Evolutionary conservation across 1,284 basidiomycete species (phyloP), one percentile per base, ranked within the genome.

Genomic region (Taiwanofungus camphoratus): DNA sequence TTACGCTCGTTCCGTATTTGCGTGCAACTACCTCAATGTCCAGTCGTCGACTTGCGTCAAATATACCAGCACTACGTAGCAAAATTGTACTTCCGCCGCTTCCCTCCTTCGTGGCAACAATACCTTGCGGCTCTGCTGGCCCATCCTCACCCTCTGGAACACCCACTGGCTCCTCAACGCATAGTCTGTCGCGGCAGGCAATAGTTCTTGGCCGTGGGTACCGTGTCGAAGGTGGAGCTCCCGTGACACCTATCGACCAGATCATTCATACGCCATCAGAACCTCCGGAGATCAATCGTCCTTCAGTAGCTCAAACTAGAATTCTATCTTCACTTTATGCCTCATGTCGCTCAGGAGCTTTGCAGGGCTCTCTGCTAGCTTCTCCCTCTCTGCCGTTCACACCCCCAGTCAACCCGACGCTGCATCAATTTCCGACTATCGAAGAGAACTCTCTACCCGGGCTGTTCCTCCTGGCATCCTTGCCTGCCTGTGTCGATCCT

Each of bases 181-280:
- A n/a, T n/a, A n/a, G n/a, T n/a, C n/a, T n/a, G n/a, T n/a, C n/a
- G n/a, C 7, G 32, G 32, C 15, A 15, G n/a, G 8, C 3, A 5
- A 15, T 11, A 5, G 18, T 13, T 30, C 4, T 9, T 19, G 6
- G 5, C 6, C 8, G n/a, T 24, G 12, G 5, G 3, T 9, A 23
- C 22, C 16, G 3, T 3, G 29, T 24, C 5, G 36, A 24, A 9
- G 22, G 37, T 4, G 24, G 16, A 6, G 46, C 33, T 11, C 59
- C 60, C 7, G 49, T 59, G 22, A 64, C 63, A 1, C 62, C 63
- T 13, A 32, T 59, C 2, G 61, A 61, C n/a, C 63, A 63, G 40
- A 56, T 62, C 20, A 41, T 55, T 11, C 52, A 55, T 27, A 59
- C 57, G 2, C 59, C 57, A 13, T 46, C 53, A 3, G 47, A 49